A percentile compares a stretch with the other conserved stretches of the same genome.
phyloP scores from a whole-genome alignment of 2,329 filamentous ascomycete genomes.

The Thyridium curvatum region DNA sequence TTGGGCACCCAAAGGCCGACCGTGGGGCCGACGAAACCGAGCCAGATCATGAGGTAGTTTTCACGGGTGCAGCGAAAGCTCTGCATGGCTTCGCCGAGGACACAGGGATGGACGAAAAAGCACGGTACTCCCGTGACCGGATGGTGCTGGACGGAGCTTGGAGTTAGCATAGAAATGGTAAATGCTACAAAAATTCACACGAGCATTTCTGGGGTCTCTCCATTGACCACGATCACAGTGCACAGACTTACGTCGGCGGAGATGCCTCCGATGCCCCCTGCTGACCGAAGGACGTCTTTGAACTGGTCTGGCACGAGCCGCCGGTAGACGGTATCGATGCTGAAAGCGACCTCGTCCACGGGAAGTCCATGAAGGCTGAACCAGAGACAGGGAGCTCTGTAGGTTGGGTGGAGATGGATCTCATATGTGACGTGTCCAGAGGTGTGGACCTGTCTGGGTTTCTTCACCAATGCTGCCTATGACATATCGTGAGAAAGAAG shows the following conservation, averaged over 20 bases:
- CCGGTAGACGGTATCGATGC: conserved; percentile 64
- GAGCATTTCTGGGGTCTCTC: too few relatives aligned
- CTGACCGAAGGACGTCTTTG: conserved; percentile 51
- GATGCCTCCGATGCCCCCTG: conserved; percentile 65
- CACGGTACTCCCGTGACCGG: conserved; percentile 70
- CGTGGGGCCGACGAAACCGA: conserved; percentile 76
- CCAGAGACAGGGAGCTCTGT: conserved; percentile 70
- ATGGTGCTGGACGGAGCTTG: conserved; percentile 59
- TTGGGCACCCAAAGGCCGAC: conserved; percentile 74
- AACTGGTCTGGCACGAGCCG: conserved; percentile 62
- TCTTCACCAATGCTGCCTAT: conserved; percentile 8
- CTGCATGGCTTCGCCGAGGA: conserved; percentile 75
- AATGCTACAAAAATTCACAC: conserved; percentile 2
- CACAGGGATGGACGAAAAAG: conserved; percentile 92
- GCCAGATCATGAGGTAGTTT: conserved; percentile 80
- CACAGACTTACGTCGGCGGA: conserved; percentile 63
- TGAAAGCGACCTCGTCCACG: conserved; percentile 47
- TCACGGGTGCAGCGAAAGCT: conserved; percentile 54
- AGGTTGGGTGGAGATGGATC: conserved; percentile 68
- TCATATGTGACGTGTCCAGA: conserved; percentile 59
- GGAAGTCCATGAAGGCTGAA: conserved; percentile 59
- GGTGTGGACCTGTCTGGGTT: not conserved
- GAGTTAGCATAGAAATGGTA: conserved; percentile 14
- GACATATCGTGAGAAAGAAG: conserved; percentile 1
- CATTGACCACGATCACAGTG: conserved; percentile 1